These are phyloP conservation scores for Solanum chacoense DNA, from an alignment of 305 asterid species.

Conservation along the genomic window DNA sequence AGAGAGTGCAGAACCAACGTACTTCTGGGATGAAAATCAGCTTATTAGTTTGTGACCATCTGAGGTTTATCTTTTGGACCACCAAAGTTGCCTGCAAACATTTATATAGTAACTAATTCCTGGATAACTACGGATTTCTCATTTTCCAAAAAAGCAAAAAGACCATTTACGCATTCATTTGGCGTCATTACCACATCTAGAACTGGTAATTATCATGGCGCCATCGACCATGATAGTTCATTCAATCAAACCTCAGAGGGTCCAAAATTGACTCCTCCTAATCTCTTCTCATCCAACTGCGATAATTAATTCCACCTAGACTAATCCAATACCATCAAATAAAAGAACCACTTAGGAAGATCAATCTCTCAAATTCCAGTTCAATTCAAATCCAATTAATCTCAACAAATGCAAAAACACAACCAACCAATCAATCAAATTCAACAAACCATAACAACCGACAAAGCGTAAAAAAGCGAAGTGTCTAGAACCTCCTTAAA, in stretches of 20 bases:
- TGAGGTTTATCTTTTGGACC: neutral
- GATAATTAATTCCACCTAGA: neutral
- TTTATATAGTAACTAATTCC: neutral
- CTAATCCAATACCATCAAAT: neutral
- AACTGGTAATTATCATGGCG: neutral
- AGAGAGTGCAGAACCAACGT: neutral
- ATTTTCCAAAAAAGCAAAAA: neutral
- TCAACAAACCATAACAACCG: neutral
- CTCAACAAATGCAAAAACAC: neutral
- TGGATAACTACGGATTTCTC: neutral
- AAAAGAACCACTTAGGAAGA: neutral
- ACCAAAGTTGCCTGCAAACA: neutral
- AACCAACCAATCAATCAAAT: neutral
- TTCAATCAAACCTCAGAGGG: neutral
- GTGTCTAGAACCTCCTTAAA: neutral
- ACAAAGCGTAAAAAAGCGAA: neutral
- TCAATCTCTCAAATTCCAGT: neutral
- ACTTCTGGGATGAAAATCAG: neutral
- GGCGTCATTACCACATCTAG: neutral
- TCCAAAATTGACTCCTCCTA: neutral
- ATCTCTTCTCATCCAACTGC: neutral
- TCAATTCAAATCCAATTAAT: neutral
- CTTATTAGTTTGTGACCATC: neutral
- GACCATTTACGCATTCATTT: neutral
- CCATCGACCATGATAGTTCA: neutral